Base-by-base conservation (phyloP, 441 rosid species). In the Mallotus repandus region DNA sequence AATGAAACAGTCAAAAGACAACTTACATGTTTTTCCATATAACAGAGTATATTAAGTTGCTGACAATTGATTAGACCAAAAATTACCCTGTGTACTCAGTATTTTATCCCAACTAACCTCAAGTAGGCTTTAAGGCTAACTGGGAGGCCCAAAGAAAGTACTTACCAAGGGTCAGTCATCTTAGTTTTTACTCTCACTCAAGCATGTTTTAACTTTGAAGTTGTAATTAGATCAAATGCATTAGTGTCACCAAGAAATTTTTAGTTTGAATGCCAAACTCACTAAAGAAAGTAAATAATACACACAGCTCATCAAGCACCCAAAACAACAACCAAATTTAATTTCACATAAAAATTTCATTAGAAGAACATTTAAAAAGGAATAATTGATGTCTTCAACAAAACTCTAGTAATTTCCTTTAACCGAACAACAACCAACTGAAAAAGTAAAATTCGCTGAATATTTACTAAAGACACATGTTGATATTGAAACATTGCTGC, bases 331-430 rank as follows among this genome's bases (percentile, higher is more conserved):
- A 56, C 21, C 48, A 56, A 43, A n/a, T n/a, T 19, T 0, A 2
- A 68, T 55, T n/a, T 55, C 50, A 41, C 72, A 67, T 53, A 32
- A 13, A 16, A 70, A 9, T 58, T 15, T 32, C 29, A 43, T 46
- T 22, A 21, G 50, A 46, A 64, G 7, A 21, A 54, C 8, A 54
- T 54, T 12, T 12, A 25, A 21, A 8, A 21, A 46, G 46, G 7
- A 45, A 2, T 22, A 70, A 58, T 13, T 22, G 52, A 41, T 68
- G 38, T 55, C 50, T n/a, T 54, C 6, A 38, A 21, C 18, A 32
- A 22, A 71, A 19, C 48, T 29, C 35, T 32, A 29, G 11, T 14
- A 2, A 11, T 48, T 46, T 13, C 32, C 55, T 46, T 61, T 45
- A 60, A 59, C 55, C 52, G 6, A 55, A 32, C 16, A 49, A 18